Evolutionary conservation across 1,139 yeast species (phyloP).

Genomic region (Lodderomyces elongisporus): DNA sequence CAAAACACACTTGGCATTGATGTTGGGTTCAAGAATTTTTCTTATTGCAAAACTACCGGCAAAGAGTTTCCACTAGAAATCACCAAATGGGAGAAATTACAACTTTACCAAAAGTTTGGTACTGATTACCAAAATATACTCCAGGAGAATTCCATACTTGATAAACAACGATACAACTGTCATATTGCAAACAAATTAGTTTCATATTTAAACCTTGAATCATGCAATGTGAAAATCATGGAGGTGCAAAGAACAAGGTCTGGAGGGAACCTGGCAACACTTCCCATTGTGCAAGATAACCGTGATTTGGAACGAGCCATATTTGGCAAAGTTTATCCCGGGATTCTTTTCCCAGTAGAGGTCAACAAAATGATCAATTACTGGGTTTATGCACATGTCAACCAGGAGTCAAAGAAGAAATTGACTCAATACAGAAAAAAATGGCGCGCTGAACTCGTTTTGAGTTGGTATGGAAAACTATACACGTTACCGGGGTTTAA

Average conservation of each 20-base stretch:
- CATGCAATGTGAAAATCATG: conserved; percentile 23
- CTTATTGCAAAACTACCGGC: conserved; percentile 26
- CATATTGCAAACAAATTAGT: conserved; percentile 20
- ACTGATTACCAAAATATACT: conserved; percentile 8
- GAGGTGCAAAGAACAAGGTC: conserved; percentile 41
- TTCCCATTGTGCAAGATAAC: conserved; percentile 36
- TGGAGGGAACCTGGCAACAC: conserved; percentile 25
- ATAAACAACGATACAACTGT: conserved; percentile 23
- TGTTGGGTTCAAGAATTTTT: conserved; percentile 39
- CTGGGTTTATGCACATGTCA: conserved; percentile 34
- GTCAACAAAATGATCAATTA: conserved; percentile 34
- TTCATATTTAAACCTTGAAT: conserved; percentile 9
- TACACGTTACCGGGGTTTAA: conserved; percentile 8
- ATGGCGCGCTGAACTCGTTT: conserved; percentile 18
- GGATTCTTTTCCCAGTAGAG: conserved; percentile 28
- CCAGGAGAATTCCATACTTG: conserved; percentile 16
- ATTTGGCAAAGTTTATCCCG: conserved; percentile 16
- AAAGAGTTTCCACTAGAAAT: conserved; percentile 8
- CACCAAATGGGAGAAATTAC: conserved; percentile 27
- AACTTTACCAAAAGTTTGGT: conserved; percentile 16
- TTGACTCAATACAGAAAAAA: conserved; percentile 9
- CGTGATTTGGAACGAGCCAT: conserved; percentile 32
- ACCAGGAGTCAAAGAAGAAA: conserved; percentile 15
- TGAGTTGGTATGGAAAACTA: conserved; percentile 13
- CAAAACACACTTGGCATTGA: conserved; percentile 27